Evolutionary conservation across 331 rosid genomes (phyloP), one percentile per base, ranked within the genome.

Genomic region (Ulmus americana): DNA sequence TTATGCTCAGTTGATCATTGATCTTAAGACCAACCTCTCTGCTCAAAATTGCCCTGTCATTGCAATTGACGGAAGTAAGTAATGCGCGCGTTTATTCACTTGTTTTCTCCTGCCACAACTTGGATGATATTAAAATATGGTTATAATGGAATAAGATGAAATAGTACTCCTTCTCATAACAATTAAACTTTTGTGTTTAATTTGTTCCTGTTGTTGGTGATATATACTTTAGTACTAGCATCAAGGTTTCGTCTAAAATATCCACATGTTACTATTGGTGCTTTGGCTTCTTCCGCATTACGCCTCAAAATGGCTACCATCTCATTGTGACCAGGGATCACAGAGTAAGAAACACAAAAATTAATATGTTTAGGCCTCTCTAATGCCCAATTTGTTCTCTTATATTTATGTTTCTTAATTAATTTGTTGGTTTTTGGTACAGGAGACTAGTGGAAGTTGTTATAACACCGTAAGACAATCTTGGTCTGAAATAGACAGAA

Each of bases 21-120:
- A 81, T 59, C 14, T 86, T 10, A 81, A 81, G 74, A 44, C 66
- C 47, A 68, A 44, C 2, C 80, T 81, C 42, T 70, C 82, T 10
- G 83, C 83, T 11, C 76, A 75, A 0, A 59, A 44, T 61, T 81
- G 85, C 63, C 86, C 94, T 4, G 57, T 70, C 5, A 77, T 86
- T 3, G 89, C 80, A 15, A 20, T 86, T 39, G 94, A 89, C 71
- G 94, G 94, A 83, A 83, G 87, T 83, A 79, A 38, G 83, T 47
- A 1, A 12, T n/a, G n/a, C n/a, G 8, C 14, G 10, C 55, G 39
- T 7, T 28, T 28, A 2, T 28, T 28, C 2, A 28, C 35, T 3
- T 28, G 0, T 28, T 28, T 28, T 28, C 2, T 28, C 35, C 35
- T 2, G 35, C 35, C 4, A 2, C 35, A 28, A 28, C 35, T 2